Conservation (phyloP, 1,139 yeast genomes). For the Sugiyamaella sp. region DNA sequence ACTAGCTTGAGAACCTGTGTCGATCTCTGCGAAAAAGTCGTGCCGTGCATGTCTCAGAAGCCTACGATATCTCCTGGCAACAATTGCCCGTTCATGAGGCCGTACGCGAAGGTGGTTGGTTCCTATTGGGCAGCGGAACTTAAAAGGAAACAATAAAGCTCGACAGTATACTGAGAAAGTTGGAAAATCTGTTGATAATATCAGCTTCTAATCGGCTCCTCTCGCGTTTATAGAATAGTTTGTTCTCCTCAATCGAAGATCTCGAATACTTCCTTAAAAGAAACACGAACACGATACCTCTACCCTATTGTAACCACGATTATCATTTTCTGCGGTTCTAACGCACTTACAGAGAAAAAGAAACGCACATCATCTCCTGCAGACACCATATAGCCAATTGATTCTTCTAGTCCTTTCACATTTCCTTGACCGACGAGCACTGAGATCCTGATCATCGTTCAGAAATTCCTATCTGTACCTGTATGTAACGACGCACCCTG, state of each 20-base stretch:
- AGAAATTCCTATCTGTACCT: not conserved
- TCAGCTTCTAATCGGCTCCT: not conserved
- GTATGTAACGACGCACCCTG: not conserved
- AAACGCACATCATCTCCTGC: not conserved
- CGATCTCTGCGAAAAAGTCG: not conserved
- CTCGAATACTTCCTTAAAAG: slow-evolving; percentile 14
- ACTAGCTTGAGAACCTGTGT: not conserved
- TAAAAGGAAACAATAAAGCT: too few relatives aligned
- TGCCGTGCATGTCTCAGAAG: slow-evolving; percentile 1
- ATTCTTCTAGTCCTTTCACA: slow-evolving; percentile 11
- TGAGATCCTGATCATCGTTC: slow-evolving; percentile 4
- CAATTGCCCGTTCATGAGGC: too few relatives aligned
- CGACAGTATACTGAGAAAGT: too few relatives aligned
- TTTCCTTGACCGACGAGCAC: not conserved
- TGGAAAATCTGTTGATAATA: too few relatives aligned
- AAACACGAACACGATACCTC: not conserved
- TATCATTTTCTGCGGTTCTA: not conserved
- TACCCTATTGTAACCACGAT: not conserved
- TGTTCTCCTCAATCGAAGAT: not conserved
- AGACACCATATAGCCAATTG: slow-evolving; percentile 1
- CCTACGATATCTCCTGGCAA: too few relatives aligned
- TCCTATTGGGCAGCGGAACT: too few relatives aligned
- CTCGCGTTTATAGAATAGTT: not conserved
- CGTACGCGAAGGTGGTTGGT: too few relatives aligned
- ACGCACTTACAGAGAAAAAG: not conserved